phyloP scores from a whole-genome alignment of 768 basidiomycete species.

The Coprinellus micaceus region DNA sequence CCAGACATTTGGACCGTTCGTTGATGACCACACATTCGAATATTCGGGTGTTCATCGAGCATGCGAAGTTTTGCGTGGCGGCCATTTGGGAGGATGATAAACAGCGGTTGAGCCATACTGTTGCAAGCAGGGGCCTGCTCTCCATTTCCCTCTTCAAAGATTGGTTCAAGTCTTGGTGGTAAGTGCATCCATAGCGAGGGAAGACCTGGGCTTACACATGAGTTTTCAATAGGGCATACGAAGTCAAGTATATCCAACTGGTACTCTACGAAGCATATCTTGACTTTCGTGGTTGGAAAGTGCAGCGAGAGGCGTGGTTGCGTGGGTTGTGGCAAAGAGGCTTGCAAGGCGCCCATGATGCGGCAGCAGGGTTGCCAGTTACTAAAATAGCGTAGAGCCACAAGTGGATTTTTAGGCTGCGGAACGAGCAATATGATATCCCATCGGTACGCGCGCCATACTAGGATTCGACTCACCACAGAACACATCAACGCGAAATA shows the following conservation, averaged over 20 bases:
- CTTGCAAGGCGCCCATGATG: conserved; percentile 62
- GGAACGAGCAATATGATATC: too few relatives aligned
- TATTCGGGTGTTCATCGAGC: conserved; percentile 86
- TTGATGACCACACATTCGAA: conserved; percentile 85
- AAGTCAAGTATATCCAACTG: conserved; percentile 48
- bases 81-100: conserved; percentile 77
- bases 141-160: conserved; percentile 42
- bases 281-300: conserved; percentile 56
- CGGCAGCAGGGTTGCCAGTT: conserved; percentile 63
- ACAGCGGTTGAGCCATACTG: conserved; percentile 38
- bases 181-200: conserved; percentile 22
- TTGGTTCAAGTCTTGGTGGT: conserved; percentile 71
- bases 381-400: conserved; percentile 8
- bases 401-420: neutral
- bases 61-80: conserved; percentile 80
- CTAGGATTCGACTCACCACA: too few relatives aligned
- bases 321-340: conserved; percentile 57
- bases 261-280: conserved; percentile 55
- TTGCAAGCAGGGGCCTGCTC: conserved; percentile 50
- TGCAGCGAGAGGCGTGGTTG: conserved; percentile 62
- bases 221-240: conserved; percentile 48
- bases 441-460: too few relatives aligned
- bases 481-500: too few relatives aligned
- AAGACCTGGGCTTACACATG: neutral
- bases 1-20: conserved; percentile 79